Evolutionary conservation across 768 basidiomycete genomes (phyloP).

Genomic region (Galerina marginata): DNA sequence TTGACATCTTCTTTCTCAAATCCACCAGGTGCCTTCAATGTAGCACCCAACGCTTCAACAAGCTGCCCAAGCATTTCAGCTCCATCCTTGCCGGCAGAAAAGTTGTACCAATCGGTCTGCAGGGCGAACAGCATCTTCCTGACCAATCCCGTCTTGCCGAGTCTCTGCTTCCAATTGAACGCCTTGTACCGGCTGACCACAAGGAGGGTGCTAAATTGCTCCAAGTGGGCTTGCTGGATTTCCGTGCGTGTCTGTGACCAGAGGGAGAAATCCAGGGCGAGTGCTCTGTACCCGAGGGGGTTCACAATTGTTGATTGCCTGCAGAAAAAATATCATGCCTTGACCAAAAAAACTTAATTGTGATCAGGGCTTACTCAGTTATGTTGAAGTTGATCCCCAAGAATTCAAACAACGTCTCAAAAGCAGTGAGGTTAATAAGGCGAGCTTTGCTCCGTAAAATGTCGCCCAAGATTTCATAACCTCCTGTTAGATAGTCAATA

Average conservation of each 20-base stretch:
- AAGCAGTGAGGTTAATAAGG: constrained; percentile 79
- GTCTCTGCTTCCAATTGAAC: constrained; percentile 79
- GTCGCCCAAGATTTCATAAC: constrained; percentile 84
- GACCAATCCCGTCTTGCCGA: constrained; percentile 72
- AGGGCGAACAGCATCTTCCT: constrained; percentile 82
- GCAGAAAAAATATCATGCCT: background rate
- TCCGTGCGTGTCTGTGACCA: constrained; percentile 75
- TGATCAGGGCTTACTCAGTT: constrained; percentile 65
- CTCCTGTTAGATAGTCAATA: constrained; percentile 53
- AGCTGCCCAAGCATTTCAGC: constrained; percentile 53
- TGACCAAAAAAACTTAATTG: background rate
- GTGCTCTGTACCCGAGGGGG: constrained; percentile 76
- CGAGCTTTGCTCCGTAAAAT: constrained; percentile 74
- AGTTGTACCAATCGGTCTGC: constrained; percentile 75
- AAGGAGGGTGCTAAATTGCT: constrained; percentile 81
- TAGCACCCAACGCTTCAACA: constrained; percentile 63
- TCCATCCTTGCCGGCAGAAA: background rate
- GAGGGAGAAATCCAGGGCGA: constrained; percentile 90
- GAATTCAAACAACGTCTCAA: constrained; percentile 86
- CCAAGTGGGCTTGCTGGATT: constrained; percentile 79
- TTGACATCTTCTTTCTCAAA: constrained; percentile 84
- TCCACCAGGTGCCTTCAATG: constrained; percentile 56
- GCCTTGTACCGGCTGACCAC: constrained; percentile 71
- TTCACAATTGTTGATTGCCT: constrained; percentile 87
- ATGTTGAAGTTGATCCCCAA: constrained; percentile 83